Percentiles rank a stretch among this genome's conserved stretches.
phyloP scores from a whole-genome alignment of 768 basidiomycete species.

The Amanita molliuscula region DNA sequence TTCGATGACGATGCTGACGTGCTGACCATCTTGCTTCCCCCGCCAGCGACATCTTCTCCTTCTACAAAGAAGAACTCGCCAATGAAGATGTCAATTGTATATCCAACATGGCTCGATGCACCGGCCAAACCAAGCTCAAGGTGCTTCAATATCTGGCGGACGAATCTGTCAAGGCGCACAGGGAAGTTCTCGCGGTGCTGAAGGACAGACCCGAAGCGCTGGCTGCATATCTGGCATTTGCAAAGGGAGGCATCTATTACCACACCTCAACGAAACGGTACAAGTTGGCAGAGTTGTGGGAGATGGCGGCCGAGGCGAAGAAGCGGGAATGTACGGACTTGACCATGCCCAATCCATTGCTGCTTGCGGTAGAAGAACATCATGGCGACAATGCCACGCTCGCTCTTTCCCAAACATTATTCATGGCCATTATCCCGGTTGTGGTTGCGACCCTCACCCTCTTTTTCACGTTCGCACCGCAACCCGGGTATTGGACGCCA shows the following conservation, averaged over 20 bases:
- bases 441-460: no score
- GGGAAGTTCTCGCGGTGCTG: not conserved
- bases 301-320: not conserved
- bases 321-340: not conserved
- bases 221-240: not conserved
- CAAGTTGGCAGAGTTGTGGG: not conserved
- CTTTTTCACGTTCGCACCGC: no score
- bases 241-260: not conserved
- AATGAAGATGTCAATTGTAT: conserved; percentile 1
- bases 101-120: conserved; percentile 3
- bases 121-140: not conserved
- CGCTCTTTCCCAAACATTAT: no score
- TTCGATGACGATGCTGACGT: no score
- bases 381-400: no score
- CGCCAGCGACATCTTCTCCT: conserved; percentile 3
- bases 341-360: no score
- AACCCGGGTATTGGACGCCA: no score
- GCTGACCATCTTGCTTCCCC: no score
- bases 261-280: not conserved
- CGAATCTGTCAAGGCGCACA: not conserved
- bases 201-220: not conserved
- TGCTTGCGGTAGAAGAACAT: no score
- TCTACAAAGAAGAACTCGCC: conserved; percentile 4
- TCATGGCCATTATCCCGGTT: no score
- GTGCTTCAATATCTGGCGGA: not conserved